Base-by-base conservation (phyloP, 192 early-diverging fungal genomes). In the Coemansia erecta region DNA sequence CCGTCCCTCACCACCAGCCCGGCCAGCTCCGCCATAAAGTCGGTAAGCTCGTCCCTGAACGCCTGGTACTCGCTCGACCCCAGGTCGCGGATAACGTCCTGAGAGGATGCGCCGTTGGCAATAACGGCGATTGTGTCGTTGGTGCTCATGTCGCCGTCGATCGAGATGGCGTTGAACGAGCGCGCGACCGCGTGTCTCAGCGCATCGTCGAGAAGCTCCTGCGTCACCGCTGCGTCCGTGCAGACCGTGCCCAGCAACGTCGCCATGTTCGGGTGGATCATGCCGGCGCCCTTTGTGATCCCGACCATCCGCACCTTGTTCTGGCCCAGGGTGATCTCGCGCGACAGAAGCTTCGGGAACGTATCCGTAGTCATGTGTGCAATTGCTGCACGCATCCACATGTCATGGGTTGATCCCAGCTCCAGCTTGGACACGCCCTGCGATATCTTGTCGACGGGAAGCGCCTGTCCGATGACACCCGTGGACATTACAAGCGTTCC, bases 221-320 rank as follows among this genome's bases (percentile, higher is more conserved):
- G 81, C 2, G 82, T 64, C 8, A 98, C 77, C 11, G 82, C 61
- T 8, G 85, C 81, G 73, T 98, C 96, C 0, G 96, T 98, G 48
- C 92, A 91, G 12, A 97, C 79, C 14, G 88, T 86, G 8, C 87
- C 87, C 35, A 98, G 81, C 62, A 98, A 75, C 8, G 96, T 98
- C 13, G 94, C 96, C 96, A 98, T 98, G 74, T 97, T 93, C 11
- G 96, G 96, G 67, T 98, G 96, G 54, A 98, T 95, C 96, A 95
- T 96, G 10, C 96, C 96, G 5, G 96, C 96, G 35, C 96, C 96
- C 80, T 98, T 98, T 18, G 87, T 86, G 73, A 95, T 94, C 15
- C 96, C 96, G 0, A 94, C 94, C 83, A 98, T 87, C n/a, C 86
- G 71, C 0, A 86, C 77, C 22, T 53, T 56, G 54, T 77, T 84